These are phyloP conservation scores for Flueggea neowawraea DNA, from an alignment of 441 rosid species.

Conservation along the genomic window DNA sequence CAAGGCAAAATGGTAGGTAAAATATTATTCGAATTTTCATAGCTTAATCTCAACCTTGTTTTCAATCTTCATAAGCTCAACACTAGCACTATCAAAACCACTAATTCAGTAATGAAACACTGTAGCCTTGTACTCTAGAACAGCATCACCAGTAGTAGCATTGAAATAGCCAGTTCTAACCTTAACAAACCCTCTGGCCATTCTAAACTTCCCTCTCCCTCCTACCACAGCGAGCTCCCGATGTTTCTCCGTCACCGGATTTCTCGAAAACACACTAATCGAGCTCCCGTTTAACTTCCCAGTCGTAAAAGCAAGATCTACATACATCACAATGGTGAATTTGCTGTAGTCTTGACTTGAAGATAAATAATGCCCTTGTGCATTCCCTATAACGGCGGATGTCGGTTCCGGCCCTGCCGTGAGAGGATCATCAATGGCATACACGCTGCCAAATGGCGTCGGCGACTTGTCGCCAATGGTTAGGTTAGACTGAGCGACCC, in stretches of 20 bases:
- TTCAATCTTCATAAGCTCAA: no score
- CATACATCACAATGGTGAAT: not conserved
- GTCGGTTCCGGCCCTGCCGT: no score
- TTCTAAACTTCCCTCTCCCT: not conserved
- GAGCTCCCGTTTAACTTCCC: conserved; percentile 4
- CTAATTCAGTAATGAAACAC: conserved; percentile 11
- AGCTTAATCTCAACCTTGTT: no score
- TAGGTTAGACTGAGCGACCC: not conserved
- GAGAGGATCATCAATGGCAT: no score
- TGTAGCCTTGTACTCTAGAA: not conserved
- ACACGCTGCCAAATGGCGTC: not conserved
- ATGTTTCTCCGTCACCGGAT: not conserved
- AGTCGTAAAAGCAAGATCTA: not conserved
- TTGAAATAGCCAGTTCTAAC: not conserved
- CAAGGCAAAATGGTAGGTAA: no score
- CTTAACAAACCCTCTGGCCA: conserved; percentile 1
- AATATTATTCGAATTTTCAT: no score
- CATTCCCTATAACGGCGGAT: no score
- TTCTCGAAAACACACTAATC: not conserved
- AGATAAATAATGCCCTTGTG: no score
- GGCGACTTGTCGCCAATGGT: not conserved
- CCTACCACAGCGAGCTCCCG: conserved; percentile 3
- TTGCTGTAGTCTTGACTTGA: no score
- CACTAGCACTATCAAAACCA: no score
- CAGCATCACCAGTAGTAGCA: not conserved